Percentiles rank a stretch among this genome's conserved stretches.
Conservation (phyloP, 139 green algal genomes). For the Coelastrella sp. region DNA sequence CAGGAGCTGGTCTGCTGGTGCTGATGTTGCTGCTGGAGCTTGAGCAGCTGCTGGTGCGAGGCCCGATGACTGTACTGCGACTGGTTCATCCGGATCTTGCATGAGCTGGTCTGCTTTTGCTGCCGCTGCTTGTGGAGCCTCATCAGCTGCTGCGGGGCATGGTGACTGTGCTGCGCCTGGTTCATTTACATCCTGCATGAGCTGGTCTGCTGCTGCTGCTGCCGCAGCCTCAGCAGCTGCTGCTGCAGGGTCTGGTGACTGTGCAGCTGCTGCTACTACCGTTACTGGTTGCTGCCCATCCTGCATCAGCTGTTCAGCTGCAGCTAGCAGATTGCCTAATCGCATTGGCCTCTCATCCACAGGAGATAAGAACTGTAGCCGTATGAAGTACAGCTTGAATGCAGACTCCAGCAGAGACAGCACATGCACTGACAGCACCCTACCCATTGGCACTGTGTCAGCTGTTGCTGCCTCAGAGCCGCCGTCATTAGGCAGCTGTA, state of each 20-base stretch:
- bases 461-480: neutral
- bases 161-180: too few relatives aligned
- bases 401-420: neutral
- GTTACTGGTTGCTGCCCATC: neutral
- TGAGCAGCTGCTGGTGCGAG: too few relatives aligned
- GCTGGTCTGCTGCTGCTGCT: neutral
- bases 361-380: neutral
- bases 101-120: too few relatives aligned
- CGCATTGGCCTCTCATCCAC: neutral
- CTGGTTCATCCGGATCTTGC: too few relatives aligned
- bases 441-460: neutral
- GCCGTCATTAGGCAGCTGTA: neutral
- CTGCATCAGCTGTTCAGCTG: neutral
- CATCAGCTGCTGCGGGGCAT: too few relatives aligned
- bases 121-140: too few relatives aligned
- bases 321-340: conserved; percentile 11
- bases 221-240: too few relatives aligned
- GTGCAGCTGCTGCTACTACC: neutral
- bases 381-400: conserved; percentile 1
- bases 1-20: too few relatives aligned
- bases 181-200: too few relatives aligned
- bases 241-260: too few relatives aligned
- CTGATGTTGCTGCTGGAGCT: too few relatives aligned
- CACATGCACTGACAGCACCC: neutral
- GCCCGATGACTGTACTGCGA: too few relatives aligned